Evolutionary conservation across 495 filamentous ascomycete species (phyloP).

Genomic region (Cercophora samala): DNA sequence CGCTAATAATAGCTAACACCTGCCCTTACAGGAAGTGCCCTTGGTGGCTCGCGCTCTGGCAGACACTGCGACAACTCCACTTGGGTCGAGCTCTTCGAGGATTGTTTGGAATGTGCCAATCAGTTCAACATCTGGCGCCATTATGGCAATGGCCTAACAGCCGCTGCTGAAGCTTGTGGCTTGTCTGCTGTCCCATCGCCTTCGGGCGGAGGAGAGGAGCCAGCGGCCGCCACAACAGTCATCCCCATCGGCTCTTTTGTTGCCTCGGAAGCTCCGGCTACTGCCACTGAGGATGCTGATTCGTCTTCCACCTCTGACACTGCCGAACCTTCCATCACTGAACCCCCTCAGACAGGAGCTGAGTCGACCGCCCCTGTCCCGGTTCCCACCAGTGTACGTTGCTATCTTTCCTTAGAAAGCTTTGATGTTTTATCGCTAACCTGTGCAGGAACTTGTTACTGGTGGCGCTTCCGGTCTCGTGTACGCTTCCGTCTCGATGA

Average conservation of each 20-base stretch:
- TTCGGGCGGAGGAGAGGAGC: background rate
- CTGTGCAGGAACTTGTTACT: background rate
- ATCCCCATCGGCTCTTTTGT: background rate
- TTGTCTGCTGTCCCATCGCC: slow-evolving; percentile 36
- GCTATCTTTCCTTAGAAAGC: background rate
- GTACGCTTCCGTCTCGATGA: background rate
- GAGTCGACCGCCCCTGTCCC: background rate
- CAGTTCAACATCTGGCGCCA: slow-evolving; percentile 44
- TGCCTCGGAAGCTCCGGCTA: background rate
- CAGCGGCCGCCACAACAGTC: background rate
- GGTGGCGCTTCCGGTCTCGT: background rate
- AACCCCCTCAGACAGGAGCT: background rate
- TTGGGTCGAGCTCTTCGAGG: slow-evolving; percentile 38
- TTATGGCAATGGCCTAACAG: slow-evolving; percentile 39
- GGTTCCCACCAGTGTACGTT: background rate
- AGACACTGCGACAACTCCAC: slow-evolving; percentile 38
- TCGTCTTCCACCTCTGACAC: background rate
- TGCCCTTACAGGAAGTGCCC: slow-evolving; percentile 18
- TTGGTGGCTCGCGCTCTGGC: slow-evolving; percentile 18
- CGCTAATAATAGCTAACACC: slow-evolving; percentile 1
- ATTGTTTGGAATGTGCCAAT: slow-evolving; percentile 46
- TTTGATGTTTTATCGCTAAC: background rate
- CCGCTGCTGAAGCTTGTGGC: slow-evolving; percentile 37
- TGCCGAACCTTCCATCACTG: background rate
- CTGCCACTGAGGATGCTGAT: background rate